Base-by-base conservation (phyloP, 257 asterid species). In the Solanum pimpinellifolium region DNA sequence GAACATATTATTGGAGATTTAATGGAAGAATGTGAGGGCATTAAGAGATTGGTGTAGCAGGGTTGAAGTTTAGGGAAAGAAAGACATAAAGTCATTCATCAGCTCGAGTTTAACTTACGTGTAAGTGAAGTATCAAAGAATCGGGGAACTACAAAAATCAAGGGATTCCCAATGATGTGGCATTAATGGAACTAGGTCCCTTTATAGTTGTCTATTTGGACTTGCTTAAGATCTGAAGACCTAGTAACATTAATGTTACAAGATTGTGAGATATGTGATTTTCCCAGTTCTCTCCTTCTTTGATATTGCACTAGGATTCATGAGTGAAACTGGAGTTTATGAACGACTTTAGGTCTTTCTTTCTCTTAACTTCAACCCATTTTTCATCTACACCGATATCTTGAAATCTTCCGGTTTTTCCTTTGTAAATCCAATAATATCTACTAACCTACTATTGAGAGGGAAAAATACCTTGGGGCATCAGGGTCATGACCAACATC, bases 41-140 rank as follows among this genome's bases (percentile, higher is more conserved):
- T 95, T 96, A 3, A 92, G 88, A 86, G 98, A 95, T 41, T 94
- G 97, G 96, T 52, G 13, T 92, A 7, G 88, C 88, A 94, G 98
- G 96, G 88, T 88, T 15, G 89, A 90, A 49, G 65, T 90, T 33
- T 82, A 56, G 69, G 66, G 87, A 8, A 92, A 89, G 66, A 88
- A 87, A 7, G 92, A 94, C 52, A 90, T 93, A 86, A 87, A 88
- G 31, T 89, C 94, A 42, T 78, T 89, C 27, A 39, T 94, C 21
- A 59, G 13, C 13, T 21, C 27, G 27, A 59, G 27, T 59, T 59
- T 20, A 59, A 21, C 68, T 59, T 8, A 59, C 1, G 12, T 21
- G 9, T 59, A 21, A 21, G 27, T 59, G 27, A 1, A 8, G 5
- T 3, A 59, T 21, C 68, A 59, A 59, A 21, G 27, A 59, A 59